Evolutionary conservation across 2,329 filamentous ascomycete species (phyloP), one percentile per base, ranked within the genome.

Genomic region (Hymenoscyphus albidus): DNA sequence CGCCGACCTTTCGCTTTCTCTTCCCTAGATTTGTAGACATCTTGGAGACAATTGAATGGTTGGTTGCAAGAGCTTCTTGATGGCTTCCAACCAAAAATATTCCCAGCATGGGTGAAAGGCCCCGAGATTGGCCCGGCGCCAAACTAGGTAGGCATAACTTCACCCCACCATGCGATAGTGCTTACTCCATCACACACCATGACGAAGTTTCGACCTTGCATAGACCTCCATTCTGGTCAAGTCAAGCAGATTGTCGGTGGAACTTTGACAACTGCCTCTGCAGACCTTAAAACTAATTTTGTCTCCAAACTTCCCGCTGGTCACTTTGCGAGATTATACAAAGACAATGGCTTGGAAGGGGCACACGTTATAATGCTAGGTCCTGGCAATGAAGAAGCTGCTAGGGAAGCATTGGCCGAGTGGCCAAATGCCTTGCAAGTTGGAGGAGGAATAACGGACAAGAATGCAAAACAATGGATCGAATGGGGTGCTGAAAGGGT

Each of bases 161-260:
- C 31, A 55, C 60, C 54, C 38, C 51, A n/a, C 59, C 42, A 60
- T 44, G 27, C 27, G 27, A 27, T 27, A 27, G 27, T 27, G 27
- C 27, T 35, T 35, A 31, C 59, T 62, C 63, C 62, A 60, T 62
- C 35, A 12, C 51, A 38, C 51, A 64, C 22, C 55, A 97, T 99
- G 95, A 98, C 95, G 2, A 88, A 89, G 71, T 99, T 99, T 75
- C 85, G 95, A 48, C 95, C 95, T 22, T 99, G 95, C 76, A 98
- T 99, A 78, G 95, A 99, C 79, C 85, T 99, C 62, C 95, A 99
- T 78, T 89, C 93, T n/a, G 95, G 95, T 14, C 89, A 94, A 76
- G 95, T 99, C 65, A 99, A 99, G 81, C 95, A 99, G 78, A 99
- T 99, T 72, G 93, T 99, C 51, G 95, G 95, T 71, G 94, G 95